These are phyloP conservation scores for Colletotrichum lupini DNA, from an alignment of 2,329 filamentous ascomycete genomes.

Conservation along the genomic window DNA sequence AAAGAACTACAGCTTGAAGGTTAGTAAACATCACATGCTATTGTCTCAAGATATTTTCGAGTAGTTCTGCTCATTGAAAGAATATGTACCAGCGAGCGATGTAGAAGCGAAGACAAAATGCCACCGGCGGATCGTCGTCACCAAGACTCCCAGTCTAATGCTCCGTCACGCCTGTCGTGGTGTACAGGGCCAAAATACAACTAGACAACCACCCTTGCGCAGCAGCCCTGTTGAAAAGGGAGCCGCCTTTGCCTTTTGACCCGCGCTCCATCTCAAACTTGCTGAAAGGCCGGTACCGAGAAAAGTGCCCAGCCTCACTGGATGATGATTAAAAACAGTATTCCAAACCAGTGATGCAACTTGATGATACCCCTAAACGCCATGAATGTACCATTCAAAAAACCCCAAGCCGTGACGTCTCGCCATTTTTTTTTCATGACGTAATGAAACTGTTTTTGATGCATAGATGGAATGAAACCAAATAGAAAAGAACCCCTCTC, in stretches of 20 bases:
- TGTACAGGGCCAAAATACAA: slow-evolving; percentile 19
- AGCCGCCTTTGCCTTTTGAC: slow-evolving; percentile 13
- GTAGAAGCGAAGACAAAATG: slow-evolving; percentile 24
- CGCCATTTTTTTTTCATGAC: slow-evolving; percentile 24
- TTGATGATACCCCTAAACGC: slow-evolving; percentile 28
- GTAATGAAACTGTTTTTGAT: neutral
- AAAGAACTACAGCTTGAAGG: neutral
- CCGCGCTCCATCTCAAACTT: slow-evolving; percentile 1
- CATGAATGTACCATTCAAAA: slow-evolving; percentile 19
- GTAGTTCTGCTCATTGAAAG: slow-evolving; percentile 20
- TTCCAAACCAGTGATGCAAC: slow-evolving; percentile 23
- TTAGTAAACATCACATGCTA: neutral
- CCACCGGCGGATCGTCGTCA: neutral
- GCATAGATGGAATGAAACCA: slow-evolving; percentile 1
- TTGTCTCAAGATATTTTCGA: neutral
- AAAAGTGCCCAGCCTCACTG: neutral
- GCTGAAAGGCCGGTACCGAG: neutral
- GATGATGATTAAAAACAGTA: slow-evolving; percentile 28
- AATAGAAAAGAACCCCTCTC: neutral
- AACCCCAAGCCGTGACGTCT: slow-evolving; percentile 22
- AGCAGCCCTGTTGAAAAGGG: neutral
- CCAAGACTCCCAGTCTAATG: slow-evolving; percentile 36
- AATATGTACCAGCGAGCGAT: slow-evolving; percentile 35
- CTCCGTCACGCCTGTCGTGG: slow-evolving; percentile 8
- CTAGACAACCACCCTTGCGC: slow-evolving; percentile 2